phyloP scores from a whole-genome alignment of 306 rosid species.

The Begonia masoniana region DNA sequence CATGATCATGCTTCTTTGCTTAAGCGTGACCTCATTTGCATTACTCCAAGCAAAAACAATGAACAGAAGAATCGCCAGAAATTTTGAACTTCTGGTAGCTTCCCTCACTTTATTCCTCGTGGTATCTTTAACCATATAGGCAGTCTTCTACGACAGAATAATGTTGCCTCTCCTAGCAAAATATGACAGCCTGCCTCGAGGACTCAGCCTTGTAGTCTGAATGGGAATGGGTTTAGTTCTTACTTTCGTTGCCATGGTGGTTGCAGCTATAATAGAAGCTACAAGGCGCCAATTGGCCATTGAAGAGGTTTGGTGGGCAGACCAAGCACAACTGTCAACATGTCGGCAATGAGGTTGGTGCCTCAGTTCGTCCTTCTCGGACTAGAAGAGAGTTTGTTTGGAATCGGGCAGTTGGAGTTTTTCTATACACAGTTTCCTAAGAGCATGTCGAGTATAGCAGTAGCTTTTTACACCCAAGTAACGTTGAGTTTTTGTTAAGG shows the following conservation, averaged over 20 bases:
- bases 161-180: slow-evolving; percentile 4
- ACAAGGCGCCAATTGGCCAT: slow-evolving; percentile 3
- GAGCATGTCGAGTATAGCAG: slow-evolving; percentile 8
- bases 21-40: slow-evolving; percentile 2
- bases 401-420: slow-evolving; percentile 2
- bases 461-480: slow-evolving; percentile 4
- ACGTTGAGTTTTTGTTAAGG: too few relatives aligned
- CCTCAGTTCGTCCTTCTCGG: slow-evolving; percentile 7
- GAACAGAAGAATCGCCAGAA: slow-evolving; percentile 1
- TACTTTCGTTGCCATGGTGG: slow-evolving; percentile 2
- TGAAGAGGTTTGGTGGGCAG: slow-evolving; percentile 4
- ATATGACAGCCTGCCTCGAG: slow-evolving; percentile 3
- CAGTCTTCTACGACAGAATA: slow-evolving; percentile 2
- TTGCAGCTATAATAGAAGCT: slow-evolving; percentile 4
- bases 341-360: slow-evolving; percentile 4
- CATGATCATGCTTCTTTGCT: slow-evolving; percentile 5
- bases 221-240: slow-evolving; percentile 8
- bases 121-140: slow-evolving; percentile 1
- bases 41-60: slow-evolving; percentile 3
- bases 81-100: slow-evolving; percentile 2
- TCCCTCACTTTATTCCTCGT: neutral
- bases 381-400: slow-evolving; percentile 1
- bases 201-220: slow-evolving; percentile 4
- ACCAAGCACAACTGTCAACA: slow-evolving; percentile 3
- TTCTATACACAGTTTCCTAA: slow-evolving; percentile 4